A percentile compares a stretch with the other conserved stretches of the same genome.
Evolutionary conservation across 768 basidiomycete species (phyloP).

Genomic region (Tylopilus intermedius): DNA sequence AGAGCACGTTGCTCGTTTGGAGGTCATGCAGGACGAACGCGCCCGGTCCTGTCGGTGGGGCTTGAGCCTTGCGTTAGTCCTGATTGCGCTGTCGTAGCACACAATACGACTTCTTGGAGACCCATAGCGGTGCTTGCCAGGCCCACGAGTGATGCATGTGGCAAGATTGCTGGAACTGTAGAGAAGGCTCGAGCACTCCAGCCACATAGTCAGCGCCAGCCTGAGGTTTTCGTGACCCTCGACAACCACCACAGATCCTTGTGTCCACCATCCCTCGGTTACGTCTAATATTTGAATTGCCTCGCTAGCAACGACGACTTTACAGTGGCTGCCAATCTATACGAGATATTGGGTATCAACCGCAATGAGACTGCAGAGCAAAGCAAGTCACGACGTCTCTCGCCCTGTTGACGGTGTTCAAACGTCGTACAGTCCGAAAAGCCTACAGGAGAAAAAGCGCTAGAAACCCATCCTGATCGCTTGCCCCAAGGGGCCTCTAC

Average conservation of each 20-base stretch:
- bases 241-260: neutral
- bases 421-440: constrained; percentile 51
- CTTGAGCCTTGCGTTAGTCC: constrained; percentile 28
- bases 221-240: neutral
- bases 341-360: constrained; percentile 55
- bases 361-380: constrained; percentile 57
- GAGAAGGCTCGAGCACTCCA: neutral
- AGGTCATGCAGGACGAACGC: constrained; percentile 77
- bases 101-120: constrained; percentile 66
- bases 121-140: constrained; percentile 33
- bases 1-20: constrained; percentile 64
- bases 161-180: neutral
- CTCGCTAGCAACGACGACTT: neutral
- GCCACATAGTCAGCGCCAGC: neutral
- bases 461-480: constrained; percentile 75
- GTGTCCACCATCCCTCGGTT: neutral
- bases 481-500: constrained; percentile 51
- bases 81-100: constrained; percentile 49
- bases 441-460: constrained; percentile 69
- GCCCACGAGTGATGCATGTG: neutral
- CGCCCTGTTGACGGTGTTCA: constrained; percentile 3
- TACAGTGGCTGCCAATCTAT: constrained; percentile 54
- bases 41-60: constrained; percentile 44
- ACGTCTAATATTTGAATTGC: neutral
- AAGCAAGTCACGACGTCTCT: constrained; percentile 39